Base-by-base conservation (phyloP, 352 stramenopile genomes). In the Globisporangium polare region DNA sequence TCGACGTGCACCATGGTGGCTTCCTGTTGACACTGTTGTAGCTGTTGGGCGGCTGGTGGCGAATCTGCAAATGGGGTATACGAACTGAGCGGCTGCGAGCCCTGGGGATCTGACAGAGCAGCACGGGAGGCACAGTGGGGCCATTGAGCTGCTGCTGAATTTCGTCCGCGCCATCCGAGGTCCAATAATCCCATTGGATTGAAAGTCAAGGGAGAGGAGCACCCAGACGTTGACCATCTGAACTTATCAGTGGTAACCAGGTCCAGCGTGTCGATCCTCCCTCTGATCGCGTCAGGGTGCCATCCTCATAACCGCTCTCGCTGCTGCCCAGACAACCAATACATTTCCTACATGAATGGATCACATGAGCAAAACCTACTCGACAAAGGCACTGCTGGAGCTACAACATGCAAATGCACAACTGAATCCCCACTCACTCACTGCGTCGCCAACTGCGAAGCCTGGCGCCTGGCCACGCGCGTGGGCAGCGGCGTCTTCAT, bases 401-500 rank as follows among this genome's bases (percentile, higher is more conserved):
- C 9, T 39, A 17, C 33, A 20, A 46, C n/a, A n/a, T 20, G 17
- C 17, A 46, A 45, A n/a, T 9, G 1, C 39, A 45, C 20, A 42
- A 4, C 13, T 43, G 37, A n/a, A n/a, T 43, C 39, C 5, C 22
- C 39, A 20, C 37, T n/a, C 15, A 42, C 39, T 42, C 12, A 12
- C 37, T 42, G 12, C 6, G n/a, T n/a, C n/a, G 12, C 37, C 37
- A n/a, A 43, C 37, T 39, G 10, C 5, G 9, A 4, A 39, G 33
- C 4, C 33, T 43, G 37, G 22, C 17, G 27, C 45, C 35, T 43
- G 6, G 17, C 31, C 9, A 22, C 54, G 3, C 54, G 54, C 42
- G 27, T n/a, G 12, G 31, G 10, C 50, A 65, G 17, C 22, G 49
- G 27, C 1, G 15, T 18, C 22, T 46, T 59, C 49, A 59, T 58